phyloP scores from a whole-genome alignment of 1,139 yeast genomes.

The Nakaseomyces nivariensis region DNA sequence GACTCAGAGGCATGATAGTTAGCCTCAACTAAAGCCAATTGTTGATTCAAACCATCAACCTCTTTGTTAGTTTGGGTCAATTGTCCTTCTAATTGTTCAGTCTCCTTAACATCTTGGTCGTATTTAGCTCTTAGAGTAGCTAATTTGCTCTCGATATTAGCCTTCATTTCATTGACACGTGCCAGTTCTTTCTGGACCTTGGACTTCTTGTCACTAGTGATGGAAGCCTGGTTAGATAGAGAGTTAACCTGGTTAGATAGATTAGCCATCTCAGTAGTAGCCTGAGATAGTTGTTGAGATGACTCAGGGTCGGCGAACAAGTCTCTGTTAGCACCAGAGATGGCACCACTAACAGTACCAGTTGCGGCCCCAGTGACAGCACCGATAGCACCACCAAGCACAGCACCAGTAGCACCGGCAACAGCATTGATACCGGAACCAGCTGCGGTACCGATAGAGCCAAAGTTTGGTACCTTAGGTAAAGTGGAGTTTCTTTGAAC shows the following conservation, averaged over 20 bases:
- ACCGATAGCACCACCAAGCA: constrained; percentile 10
- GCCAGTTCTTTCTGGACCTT: constrained; percentile 70
- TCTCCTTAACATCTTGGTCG: constrained; percentile 70
- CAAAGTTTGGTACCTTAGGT: constrained; percentile 27
- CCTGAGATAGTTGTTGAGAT: constrained; percentile 61
- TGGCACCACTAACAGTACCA: constrained; percentile 7
- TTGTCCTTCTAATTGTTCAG: constrained; percentile 54
- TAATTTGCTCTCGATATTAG: constrained; percentile 63
- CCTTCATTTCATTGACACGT: constrained; percentile 50
- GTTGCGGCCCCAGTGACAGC: constrained; percentile 10
- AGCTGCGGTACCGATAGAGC: constrained; percentile 13
- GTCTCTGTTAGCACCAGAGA: constrained; percentile 34
- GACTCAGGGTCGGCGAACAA: constrained; percentile 48
- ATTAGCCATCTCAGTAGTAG: constrained; percentile 80
- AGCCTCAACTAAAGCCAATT: constrained; percentile 73
- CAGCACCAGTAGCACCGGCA: constrained; percentile 10
- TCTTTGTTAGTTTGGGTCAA: constrained; percentile 55
- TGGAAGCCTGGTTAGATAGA: constrained; percentile 62
- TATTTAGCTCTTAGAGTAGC: constrained; percentile 57
- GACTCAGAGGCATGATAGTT: constrained; percentile 62
- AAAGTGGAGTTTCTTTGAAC: constrained; percentile 19
- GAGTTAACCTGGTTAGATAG: constrained; percentile 78
- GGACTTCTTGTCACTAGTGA: constrained; percentile 57
- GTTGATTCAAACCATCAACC: constrained; percentile 62
- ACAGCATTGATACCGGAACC: constrained; percentile 9